Evolutionary conservation across 2,329 filamentous ascomycete species (phyloP), one percentile per base, ranked within the genome.

Genomic region (Aureobasidium vineae): DNA sequence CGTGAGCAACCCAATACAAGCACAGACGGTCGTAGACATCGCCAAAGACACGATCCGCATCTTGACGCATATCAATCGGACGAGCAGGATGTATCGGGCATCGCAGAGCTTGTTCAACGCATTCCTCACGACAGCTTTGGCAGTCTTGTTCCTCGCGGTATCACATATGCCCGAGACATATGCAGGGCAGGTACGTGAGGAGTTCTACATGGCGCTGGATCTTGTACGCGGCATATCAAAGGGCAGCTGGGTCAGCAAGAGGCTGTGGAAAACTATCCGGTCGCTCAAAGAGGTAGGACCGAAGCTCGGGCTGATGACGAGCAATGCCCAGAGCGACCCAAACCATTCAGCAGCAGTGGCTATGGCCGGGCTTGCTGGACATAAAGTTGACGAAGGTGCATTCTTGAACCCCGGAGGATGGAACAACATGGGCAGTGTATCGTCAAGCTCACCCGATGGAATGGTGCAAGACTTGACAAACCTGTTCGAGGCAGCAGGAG

Each of bases 91-190:
- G 2, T 92, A 93, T 75, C 83, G 86, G 41, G 85, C 83, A 40
- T 85, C 90, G 61, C 90, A 92, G 76, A 86, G 89, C 7, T 90
- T 91, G 74, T 92, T 92, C 78, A 90, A 93, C 75, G 90, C 92
- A 71, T 93, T 93, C 72, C 81, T 93, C 23, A 87, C 89, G 1
- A 90, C 88, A 0, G 88, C 89, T 1, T 85, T 93, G 23, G 88
- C 89, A 0, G 89, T 91, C 3, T 80, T 93, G 15, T 92, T 93
- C 73, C 82, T 93, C 0, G 90, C 90, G 1, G 89, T 89, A 0
- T 89, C 88, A 3, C 90, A 93, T 72, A 88, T 89, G 0, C 90
- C 90, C 0, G 84, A 89, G 0, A 83, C 87, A 31, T 93, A 92
- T 75, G 89, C 86, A 71, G 80, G 83, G 11, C 77, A 82, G 28